These are phyloP conservation scores for Wickerhamomyces xylosicus DNA, from an alignment of 805 yeast species.

Conservation along the genomic window DNA sequence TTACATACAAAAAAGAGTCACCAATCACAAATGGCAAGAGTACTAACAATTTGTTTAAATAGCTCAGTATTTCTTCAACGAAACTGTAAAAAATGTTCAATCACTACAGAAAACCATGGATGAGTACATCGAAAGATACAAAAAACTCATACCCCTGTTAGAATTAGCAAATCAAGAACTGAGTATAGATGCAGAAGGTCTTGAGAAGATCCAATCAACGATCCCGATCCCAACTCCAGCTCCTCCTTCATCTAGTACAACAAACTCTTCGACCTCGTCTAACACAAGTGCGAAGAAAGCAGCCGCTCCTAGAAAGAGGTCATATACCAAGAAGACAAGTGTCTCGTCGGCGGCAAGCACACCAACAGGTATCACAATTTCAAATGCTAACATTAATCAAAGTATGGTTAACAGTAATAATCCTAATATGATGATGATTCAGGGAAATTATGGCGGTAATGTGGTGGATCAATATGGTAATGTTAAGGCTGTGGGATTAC, in stretches of 20 bases:
- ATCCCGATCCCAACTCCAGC: constrained; percentile 32
- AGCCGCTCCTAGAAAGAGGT: constrained; percentile 11
- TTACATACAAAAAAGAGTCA: neutral
- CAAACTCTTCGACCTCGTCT: neutral
- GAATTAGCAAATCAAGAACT: constrained; percentile 34
- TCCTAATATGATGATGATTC: neutral
- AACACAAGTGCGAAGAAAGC: constrained; percentile 6
- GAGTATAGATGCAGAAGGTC: constrained; percentile 37
- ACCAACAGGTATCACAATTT: constrained; percentile 1
- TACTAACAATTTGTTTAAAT: constrained; percentile 1
- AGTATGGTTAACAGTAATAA: neutral
- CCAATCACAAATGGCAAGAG: neutral
- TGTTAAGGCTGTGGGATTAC: neutral
- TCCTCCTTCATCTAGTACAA: constrained; percentile 1
- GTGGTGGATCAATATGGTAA: constrained; percentile 2
- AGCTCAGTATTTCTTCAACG: constrained; percentile 20
- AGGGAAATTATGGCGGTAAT: too few relatives aligned
- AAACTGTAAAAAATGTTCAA: constrained; percentile 24
- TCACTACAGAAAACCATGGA: constrained; percentile 27
- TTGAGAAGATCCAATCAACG: constrained; percentile 62
- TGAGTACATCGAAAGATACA: constrained; percentile 36
- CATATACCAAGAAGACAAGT: constrained; percentile 12
- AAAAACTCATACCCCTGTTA: constrained; percentile 34
- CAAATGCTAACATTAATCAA: neutral
- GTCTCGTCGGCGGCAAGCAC: constrained; percentile 4